phyloP scores from a whole-genome alignment of 345 rosid species.

The Pugionium dolabratum region DNA sequence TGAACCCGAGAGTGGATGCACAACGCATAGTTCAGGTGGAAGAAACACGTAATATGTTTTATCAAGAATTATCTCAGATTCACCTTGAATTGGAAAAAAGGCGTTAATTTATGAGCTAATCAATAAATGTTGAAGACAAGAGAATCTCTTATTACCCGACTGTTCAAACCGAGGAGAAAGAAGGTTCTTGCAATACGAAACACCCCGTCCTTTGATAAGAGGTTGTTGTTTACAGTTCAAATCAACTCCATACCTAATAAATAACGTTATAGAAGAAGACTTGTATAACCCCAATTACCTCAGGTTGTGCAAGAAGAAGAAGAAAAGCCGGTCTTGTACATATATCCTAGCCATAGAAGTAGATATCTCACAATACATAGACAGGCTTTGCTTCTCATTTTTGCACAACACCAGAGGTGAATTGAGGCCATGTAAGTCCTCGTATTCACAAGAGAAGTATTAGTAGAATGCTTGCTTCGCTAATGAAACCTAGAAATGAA shows the following conservation, averaged over 20 bases:
- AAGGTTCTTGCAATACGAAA: constrained; percentile 97
- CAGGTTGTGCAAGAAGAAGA: constrained; percentile 55
- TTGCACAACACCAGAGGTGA: constrained; percentile 54
- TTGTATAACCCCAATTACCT: constrained; percentile 51
- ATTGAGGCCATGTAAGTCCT: constrained; percentile 44
- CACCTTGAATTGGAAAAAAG: constrained; percentile 46
- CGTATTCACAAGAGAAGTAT: constrained; percentile 27
- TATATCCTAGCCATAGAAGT: constrained; percentile 37
- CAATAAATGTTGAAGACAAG: neutral
- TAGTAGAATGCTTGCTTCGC: constrained; percentile 21
- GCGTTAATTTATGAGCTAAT: neutral
- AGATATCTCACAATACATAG: constrained; percentile 29
- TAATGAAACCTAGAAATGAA: constrained; percentile 6
- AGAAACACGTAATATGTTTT: constrained; percentile 92
- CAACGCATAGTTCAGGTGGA: constrained; percentile 88
- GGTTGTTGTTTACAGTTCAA: constrained; percentile 69
- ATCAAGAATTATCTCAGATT: constrained; percentile 72
- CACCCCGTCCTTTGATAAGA: constrained; percentile 93
- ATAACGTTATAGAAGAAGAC: constrained; percentile 40
- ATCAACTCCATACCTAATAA: constrained; percentile 87
- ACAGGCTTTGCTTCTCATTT: constrained; percentile 50
- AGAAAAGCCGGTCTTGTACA: constrained; percentile 50
- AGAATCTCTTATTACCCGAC: constrained; percentile 51
- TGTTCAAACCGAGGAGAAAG: constrained; percentile 95
- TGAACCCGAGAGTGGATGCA: constrained; percentile 95